A percentile compares a stretch with the other conserved stretches of the same genome.
These are phyloP conservation scores for Neltuma alba DNA, from an alignment of 306 rosid genomes.

Conservation along the genomic window DNA sequence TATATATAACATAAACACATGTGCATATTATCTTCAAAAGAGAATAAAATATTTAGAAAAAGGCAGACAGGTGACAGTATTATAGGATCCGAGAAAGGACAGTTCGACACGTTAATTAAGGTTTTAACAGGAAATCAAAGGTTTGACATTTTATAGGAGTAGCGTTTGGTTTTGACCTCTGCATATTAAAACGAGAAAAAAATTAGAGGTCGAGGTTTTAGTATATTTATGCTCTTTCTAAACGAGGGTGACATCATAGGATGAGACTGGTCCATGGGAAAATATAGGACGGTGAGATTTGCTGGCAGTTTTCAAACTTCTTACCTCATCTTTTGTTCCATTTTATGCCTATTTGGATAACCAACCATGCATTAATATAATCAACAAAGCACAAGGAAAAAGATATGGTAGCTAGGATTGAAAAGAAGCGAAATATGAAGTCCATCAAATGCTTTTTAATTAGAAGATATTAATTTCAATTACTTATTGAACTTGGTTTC, in stretches of 20 bases:
- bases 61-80: background rate
- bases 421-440: background rate
- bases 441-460: too few species aligned
- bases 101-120: constrained; percentile 1
- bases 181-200: background rate
- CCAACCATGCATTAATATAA: constrained; percentile 35
- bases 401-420: constrained; percentile 14
- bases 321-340: constrained; percentile 57
- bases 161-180: constrained; percentile 57
- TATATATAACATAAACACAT: background rate
- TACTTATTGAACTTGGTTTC: constrained; percentile 49
- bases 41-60: background rate
- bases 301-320: constrained; percentile 46
- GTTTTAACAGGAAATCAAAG: constrained; percentile 25
- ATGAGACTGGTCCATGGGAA: constrained; percentile 39
- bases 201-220: constrained; percentile 44
- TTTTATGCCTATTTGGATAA: constrained; percentile 36
- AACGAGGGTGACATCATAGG: constrained; percentile 53
- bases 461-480: constrained; percentile 17
- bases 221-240: constrained; percentile 16
- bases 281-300: constrained; percentile 40
- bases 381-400: constrained; percentile 30
- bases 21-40: background rate
- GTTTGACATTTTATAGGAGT: constrained; percentile 51
- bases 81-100: background rate